phyloP scores from a whole-genome alignment of 2,329 filamentous ascomycete genomes.

The Aciculosporium take region DNA sequence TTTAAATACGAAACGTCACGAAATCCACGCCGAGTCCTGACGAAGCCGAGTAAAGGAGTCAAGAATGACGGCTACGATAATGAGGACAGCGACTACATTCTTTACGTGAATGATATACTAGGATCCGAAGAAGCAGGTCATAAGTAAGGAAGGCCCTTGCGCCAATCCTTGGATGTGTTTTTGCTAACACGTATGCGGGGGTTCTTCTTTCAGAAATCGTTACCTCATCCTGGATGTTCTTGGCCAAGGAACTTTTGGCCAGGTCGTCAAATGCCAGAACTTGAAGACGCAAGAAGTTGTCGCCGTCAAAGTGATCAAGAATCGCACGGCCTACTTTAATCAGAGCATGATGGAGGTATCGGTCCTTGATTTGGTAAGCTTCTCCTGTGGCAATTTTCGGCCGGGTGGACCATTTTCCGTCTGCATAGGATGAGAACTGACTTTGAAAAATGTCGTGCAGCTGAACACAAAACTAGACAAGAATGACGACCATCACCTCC shows the following conservation, averaged over 20 bases:
- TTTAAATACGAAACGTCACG: conserved; percentile 99
- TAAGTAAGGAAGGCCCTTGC: conserved; percentile 49
- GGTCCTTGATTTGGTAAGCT: conserved; percentile 73
- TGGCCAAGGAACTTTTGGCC: conserved; percentile 93
- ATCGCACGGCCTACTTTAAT: conserved; percentile 97
- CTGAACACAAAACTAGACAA: conserved; percentile 98
- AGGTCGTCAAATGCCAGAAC: conserved; percentile 98
- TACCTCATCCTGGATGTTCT: conserved; percentile 95
- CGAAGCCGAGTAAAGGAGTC: conserved; percentile 93
- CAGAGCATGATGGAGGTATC: conserved; percentile 99
- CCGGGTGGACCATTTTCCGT: background rate
- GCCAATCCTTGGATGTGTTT: background rate
- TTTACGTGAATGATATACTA: conserved; percentile 97
- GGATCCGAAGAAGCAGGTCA: conserved; percentile 96
- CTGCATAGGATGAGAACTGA: conserved; percentile 11
- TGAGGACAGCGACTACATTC: conserved; percentile 96
- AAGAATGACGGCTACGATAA: conserved; percentile 99
- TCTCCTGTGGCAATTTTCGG: background rate
- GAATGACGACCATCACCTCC: conserved; percentile 92
- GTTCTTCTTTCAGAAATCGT: conserved; percentile 49
- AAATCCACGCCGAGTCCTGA: conserved; percentile 87
- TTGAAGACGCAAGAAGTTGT: conserved; percentile 97
- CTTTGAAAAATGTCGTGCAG: conserved; percentile 30
- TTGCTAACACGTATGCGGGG: background rate
- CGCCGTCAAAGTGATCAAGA: conserved; percentile 98